Conservation (phyloP, 345 rosid species). For the Gossypium bickii region DNA sequence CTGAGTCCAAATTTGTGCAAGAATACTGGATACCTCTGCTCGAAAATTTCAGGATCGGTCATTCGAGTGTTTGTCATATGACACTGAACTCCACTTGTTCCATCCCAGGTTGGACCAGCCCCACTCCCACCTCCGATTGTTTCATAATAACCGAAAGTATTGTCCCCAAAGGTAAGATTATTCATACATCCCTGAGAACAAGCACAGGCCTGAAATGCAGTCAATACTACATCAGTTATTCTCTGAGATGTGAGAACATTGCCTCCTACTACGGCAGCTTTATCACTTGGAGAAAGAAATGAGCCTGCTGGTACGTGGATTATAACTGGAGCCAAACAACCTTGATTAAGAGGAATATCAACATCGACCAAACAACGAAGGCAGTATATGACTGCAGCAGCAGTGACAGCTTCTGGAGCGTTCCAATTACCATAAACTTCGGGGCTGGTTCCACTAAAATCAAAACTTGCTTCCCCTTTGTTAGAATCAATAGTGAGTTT, state of each 20-base stretch:
- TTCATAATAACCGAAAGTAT: slow-evolving; percentile 85
- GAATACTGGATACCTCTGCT: slow-evolving; percentile 89
- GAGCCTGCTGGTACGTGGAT: slow-evolving; percentile 69
- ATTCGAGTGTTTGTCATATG: slow-evolving; percentile 98
- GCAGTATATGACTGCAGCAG: slow-evolving; percentile 95
- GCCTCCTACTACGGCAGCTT: slow-evolving; percentile 97
- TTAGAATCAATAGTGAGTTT: slow-evolving; percentile 59
- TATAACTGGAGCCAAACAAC: slow-evolving; percentile 85
- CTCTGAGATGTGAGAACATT: slow-evolving; percentile 92
- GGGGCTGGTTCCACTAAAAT: slow-evolving; percentile 85
- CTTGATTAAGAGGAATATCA: slow-evolving; percentile 94
- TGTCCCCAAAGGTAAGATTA: slow-evolving; percentile 90
- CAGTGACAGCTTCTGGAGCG: slow-evolving; percentile 93
- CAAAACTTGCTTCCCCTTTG: slow-evolving; percentile 82
- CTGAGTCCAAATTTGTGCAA: slow-evolving; percentile 75
- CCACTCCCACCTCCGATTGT: slow-evolving; percentile 96
- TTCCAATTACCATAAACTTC: slow-evolving; percentile 98
- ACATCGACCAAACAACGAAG: slow-evolving; percentile 81
- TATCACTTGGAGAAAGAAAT: slow-evolving; percentile 88
- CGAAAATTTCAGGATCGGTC: slow-evolving; percentile 98
- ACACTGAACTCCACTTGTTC: slow-evolving; percentile 93
- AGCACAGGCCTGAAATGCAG: slow-evolving; percentile 92
- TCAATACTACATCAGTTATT: slow-evolving; percentile 78
- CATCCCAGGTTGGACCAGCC: slow-evolving; percentile 87
- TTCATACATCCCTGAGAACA: slow-evolving; percentile 99